Conservation (phyloP, 1,139 yeast genomes). For the Yueomyces sp. region DNA sequence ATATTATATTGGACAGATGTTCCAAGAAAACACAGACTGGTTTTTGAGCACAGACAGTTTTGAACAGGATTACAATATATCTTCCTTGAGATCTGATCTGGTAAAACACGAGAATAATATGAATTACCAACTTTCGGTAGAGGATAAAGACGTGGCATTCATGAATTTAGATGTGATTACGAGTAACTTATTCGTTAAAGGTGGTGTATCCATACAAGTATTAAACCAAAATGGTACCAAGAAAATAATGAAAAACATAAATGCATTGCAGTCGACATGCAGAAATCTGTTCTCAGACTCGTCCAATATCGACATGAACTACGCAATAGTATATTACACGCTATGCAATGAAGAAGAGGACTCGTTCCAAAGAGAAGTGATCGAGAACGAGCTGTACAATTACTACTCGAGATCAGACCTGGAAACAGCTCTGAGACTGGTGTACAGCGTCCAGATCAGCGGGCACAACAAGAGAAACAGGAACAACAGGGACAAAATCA, state of each 20-base stretch:
- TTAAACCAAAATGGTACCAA: conserved; percentile 58
- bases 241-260: conserved; percentile 53
- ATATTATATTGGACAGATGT: conserved; percentile 41
- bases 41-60: conserved; percentile 47
- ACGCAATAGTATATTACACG: conserved; percentile 47
- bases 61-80: conserved; percentile 46
- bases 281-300: conserved; percentile 39
- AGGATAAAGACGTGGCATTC: conserved; percentile 23
- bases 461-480: background rate
- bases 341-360: conserved; percentile 22
- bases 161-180: conserved; percentile 48
- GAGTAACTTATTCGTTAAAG: conserved; percentile 44
- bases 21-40: conserved; percentile 22
- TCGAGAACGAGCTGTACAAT: conserved; percentile 15
- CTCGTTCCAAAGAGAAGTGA: conserved; percentile 20
- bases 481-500: background rate
- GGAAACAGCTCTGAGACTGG: background rate
- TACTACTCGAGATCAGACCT: conserved; percentile 20
- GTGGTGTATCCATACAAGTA: conserved; percentile 42
- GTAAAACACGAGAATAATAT: conserved; percentile 18
- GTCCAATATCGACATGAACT: conserved; percentile 44
- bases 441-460: background rate
- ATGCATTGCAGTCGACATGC: conserved; percentile 64
- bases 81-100: conserved; percentile 19
- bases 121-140: conserved; percentile 18